Conservation (phyloP, 345 rosid species). For the Citrus sp. region DNA sequence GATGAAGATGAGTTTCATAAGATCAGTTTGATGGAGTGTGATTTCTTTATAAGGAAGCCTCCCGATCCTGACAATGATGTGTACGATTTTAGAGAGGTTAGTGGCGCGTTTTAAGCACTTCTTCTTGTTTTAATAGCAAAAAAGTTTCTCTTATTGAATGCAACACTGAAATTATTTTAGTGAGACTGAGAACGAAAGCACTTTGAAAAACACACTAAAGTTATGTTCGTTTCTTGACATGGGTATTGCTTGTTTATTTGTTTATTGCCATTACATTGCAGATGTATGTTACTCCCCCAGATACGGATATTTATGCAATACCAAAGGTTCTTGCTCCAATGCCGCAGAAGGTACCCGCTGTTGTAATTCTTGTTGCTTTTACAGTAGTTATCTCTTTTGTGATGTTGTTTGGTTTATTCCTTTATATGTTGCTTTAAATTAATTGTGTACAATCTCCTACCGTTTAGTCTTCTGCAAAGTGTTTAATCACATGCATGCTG, state of each 20-base stretch:
- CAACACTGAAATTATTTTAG: background rate
- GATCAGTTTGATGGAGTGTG: slow-evolving; percentile 80
- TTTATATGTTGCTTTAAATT: background rate
- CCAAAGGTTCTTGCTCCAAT: slow-evolving; percentile 86
- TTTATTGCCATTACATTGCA: slow-evolving; percentile 16
- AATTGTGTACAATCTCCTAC: background rate
- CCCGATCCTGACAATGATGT: slow-evolving; percentile 94
- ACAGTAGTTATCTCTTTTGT: background rate
- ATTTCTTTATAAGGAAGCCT: slow-evolving; percentile 90
- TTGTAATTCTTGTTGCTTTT: background rate
- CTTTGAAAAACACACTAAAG: background rate
- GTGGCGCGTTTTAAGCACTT: background rate
- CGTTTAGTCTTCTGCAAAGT: background rate
- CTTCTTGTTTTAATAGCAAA: background rate
- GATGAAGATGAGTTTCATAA: slow-evolving; percentile 94
- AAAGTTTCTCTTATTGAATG: too few species aligned
- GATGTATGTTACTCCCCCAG: slow-evolving; percentile 99
- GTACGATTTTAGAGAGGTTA: slow-evolving; percentile 91
- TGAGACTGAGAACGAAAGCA: background rate
- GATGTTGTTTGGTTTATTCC: too few species aligned
- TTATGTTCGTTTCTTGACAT: background rate
- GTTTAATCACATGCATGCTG: background rate
- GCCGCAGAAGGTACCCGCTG: slow-evolving; percentile 69
- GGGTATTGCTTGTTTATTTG: background rate
- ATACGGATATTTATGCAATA: slow-evolving; percentile 80